Base-by-base conservation (phyloP, 2,329 filamentous ascomycete genomes). In the Sodiomyces alkalinus region DNA sequence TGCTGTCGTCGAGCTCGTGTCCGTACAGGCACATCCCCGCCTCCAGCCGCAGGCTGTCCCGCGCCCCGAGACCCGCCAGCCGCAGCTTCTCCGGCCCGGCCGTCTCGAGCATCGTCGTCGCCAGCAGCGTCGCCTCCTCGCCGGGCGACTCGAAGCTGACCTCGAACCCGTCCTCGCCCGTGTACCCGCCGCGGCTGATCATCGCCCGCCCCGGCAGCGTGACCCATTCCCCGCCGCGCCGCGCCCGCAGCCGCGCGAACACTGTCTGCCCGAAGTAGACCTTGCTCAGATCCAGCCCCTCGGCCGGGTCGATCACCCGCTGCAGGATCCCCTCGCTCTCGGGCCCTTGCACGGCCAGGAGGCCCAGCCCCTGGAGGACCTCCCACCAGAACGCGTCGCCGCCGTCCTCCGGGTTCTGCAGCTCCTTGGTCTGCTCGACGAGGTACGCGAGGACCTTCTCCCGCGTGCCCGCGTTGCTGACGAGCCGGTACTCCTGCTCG, bases 1-100 rank as follows among this genome's bases (percentile, higher is more conserved):
- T 72, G n/a, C 53, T 52, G 48, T 93, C 87, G 49, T 92, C 75
- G 20, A 98, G 69, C 52, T 98, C 90, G 56, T 96, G 83, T n/a
- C 90, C 90, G 57, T 98, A 98, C n/a, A 98, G 68, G 54, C 90
- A 98, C 87, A 98, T 92, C 35, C 90, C 90, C 1, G 90, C 90
- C 59, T 98, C 90, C 17, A 98, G 73, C 26, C 90, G 76, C 34
- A 98, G 71, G 36, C 80, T 92, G 53, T 98, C 90, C 38, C 90
- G 73, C 3, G 90, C 83, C 7, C 86, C 90, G 0, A 98, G 68
- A 3, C 90, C 90, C 2, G 87, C 85, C 25, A 93, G 68, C 45
- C 79, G 77, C 11, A 93, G 61, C 28, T 54, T 56, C 36, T 66
- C 62, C 3, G 62, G 54, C 8, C 74, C 70, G 16, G 75, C 75